Percentiles rank a stretch among this genome's conserved stretches.
Conservation (phyloP, 768 basidiomycete species). For the Rickenella mellea region DNA sequence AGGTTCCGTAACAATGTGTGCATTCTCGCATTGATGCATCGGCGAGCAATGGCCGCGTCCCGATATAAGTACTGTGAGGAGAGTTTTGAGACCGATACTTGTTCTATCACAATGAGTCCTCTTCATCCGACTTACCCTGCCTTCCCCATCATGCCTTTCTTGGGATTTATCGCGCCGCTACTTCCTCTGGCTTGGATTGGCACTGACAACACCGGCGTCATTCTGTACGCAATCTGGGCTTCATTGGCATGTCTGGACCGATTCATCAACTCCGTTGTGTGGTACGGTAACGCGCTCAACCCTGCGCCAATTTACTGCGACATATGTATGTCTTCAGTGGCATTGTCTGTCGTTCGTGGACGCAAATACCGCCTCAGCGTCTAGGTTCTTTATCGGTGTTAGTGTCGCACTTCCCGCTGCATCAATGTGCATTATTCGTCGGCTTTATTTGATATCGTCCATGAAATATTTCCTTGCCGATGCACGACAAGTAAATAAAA, state of each 20-base stretch:
- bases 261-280: constrained; percentile 23
- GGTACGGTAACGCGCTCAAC: constrained; percentile 18
- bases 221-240: neutral
- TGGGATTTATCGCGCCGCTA: constrained; percentile 28
- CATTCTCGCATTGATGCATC: no score
- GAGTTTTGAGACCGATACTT: no score
- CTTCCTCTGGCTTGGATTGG: constrained; percentile 50
- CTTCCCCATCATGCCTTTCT: constrained; percentile 27
- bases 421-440: constrained; percentile 37
- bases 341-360: no score
- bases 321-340: constrained; percentile 9
- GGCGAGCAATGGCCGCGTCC: no score
- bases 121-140: constrained; percentile 19
- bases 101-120: no score
- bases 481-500: no score
- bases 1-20: no score
- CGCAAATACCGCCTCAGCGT: constrained; percentile 18
- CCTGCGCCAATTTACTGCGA: constrained; percentile 24
- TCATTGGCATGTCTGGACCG: neutral
- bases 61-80: no score
- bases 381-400: constrained; percentile 24
- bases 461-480: no score
- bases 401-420: constrained; percentile 28
- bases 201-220: neutral
- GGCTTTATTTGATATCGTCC: constrained; percentile 39